Base-by-base conservation (phyloP, 306 rosid species). In the Astragalus membranaceus region DNA sequence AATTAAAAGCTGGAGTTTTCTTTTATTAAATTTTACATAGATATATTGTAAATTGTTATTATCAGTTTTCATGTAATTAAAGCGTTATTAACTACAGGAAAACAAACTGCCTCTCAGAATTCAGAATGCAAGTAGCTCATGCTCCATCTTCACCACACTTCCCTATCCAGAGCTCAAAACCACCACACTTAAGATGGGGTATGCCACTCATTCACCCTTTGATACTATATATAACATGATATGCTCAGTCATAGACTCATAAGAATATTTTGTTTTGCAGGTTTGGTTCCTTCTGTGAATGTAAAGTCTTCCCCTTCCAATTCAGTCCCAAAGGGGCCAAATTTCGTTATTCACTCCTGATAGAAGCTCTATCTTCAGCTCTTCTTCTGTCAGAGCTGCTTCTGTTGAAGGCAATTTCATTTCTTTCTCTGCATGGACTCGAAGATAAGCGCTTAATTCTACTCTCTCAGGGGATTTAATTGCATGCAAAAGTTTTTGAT, bases 401-500 rank as follows among this genome's bases (percentile, higher is more conserved):
- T 85, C 89, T 70, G 81, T 83, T 80, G 91, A 88, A 86, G 92
- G 97, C 88, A 80, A 20, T 46, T 62, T 41, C 2, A 56, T 14
- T 50, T 11, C 10, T 63, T 53, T 55, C 15, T 23, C 1, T 9
- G 64, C 70, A n/a, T 43, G 58, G 58, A 52, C 0, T 12, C 48
- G 61, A 70, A 64, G 35, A 14, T 37, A 20, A 20, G 23, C 23
- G 48, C 39, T 70, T 62, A 7, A 14, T 75, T 67, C 10, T 62
- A 11, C 68, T 54, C 33, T 11, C 68, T 54, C 33, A 11, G 52
- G 14, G 37, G 8, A 11, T 37, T 51, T 37, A 67, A 60, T 43
- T 60, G 52, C 43, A 58, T 54, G 72, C 5, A n/a, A n/a, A n/a
- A n/a, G n/a, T n/a, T n/a, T n/a, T n/a, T n/a, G n/a, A n/a, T n/a